Evolutionary conservation across 805 yeast species (phyloP).

Genomic region (Barnettozyma populi): DNA sequence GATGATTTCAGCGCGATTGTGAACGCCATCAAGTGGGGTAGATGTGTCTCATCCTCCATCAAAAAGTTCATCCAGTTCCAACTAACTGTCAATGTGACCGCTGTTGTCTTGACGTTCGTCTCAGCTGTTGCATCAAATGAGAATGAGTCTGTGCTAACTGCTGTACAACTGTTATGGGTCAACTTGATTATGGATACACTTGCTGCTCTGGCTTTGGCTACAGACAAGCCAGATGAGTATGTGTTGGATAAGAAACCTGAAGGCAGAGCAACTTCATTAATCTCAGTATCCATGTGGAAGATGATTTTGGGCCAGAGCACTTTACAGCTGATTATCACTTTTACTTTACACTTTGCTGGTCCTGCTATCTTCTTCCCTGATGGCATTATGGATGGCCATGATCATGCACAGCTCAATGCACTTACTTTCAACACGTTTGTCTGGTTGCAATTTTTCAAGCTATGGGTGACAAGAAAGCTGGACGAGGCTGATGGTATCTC

Average conservation of each 20-base stretch:
- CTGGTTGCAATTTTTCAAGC: conserved; percentile 94
- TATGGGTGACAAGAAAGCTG: conserved; percentile 83
- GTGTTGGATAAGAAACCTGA: conserved; percentile 79
- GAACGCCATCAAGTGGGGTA: conserved; percentile 97
- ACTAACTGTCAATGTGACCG: conserved; percentile 92
- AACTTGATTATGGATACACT: conserved; percentile 97
- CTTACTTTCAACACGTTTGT: conserved; percentile 94
- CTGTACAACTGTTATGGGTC: conserved; percentile 96
- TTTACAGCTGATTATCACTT: conserved; percentile 75
- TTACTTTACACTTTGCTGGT: conserved; percentile 79
- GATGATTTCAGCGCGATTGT: conserved; percentile 94
- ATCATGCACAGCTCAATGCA: conserved; percentile 61
- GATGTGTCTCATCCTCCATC: conserved; percentile 92
- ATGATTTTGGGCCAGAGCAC: conserved; percentile 89
- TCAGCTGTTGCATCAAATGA: conserved; percentile 82
- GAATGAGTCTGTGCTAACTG: conserved; percentile 85
- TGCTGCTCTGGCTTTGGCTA: conserved; percentile 95
- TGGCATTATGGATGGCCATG: conserved; percentile 32
- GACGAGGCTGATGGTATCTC: conserved; percentile 78
- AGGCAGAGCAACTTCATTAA: conserved; percentile 73
- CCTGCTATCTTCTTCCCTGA: conserved; percentile 45
- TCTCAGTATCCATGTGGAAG: conserved; percentile 94
- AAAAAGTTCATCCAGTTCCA: conserved; percentile 96
- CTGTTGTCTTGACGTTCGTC: conserved; percentile 90
- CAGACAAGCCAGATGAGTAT: conserved; percentile 89